A percentile compares a stretch with the other conserved stretches of the same genome.
Conservation (phyloP, 352 stramenopile genomes). For the Phytophthora sp. region DNA sequence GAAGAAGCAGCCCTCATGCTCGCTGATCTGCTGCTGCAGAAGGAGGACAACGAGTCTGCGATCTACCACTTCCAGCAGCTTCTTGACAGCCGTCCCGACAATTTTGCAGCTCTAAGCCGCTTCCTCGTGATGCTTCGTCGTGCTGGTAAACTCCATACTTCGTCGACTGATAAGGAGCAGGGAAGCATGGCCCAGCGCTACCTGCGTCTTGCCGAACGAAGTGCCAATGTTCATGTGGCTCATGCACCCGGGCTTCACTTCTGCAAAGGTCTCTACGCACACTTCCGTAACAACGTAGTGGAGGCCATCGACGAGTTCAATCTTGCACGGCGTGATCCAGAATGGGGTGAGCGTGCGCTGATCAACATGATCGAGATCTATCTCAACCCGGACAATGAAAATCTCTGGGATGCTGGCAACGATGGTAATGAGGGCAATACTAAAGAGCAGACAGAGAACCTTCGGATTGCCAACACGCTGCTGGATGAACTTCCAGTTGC, state of each 20-base stretch:
- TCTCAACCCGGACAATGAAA: conserved; percentile 93
- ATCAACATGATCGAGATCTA: conserved; percentile 95
- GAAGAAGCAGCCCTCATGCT: conserved; percentile 92
- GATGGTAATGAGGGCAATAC: conserved; percentile 48
- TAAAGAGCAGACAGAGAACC: conserved; percentile 87
- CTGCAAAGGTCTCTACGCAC: conserved; percentile 90
- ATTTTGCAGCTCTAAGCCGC: conserved; percentile 89
- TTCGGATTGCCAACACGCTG: conserved; percentile 88
- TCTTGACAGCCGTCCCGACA: conserved; percentile 88
- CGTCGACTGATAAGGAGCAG: conserved; percentile 32
- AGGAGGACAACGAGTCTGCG: conserved; percentile 87
- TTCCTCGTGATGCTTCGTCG: conserved; percentile 90
- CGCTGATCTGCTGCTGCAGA: conserved; percentile 89
- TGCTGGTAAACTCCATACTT: conserved; percentile 76
- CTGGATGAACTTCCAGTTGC: conserved; percentile 82
- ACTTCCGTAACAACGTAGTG: conserved; percentile 91
- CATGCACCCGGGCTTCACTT: conserved; percentile 89
- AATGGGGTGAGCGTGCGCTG: conserved; percentile 90
- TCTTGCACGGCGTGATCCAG: conserved; percentile 81
- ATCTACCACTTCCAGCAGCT: conserved; percentile 92
- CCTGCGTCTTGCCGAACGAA: conserved; percentile 83
- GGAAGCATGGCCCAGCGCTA: conserved; percentile 54
- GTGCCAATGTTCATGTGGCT: conserved; percentile 60
- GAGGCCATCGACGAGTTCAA: conserved; percentile 94
- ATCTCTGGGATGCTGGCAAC: conserved; percentile 84